These are phyloP conservation scores for Aspergillus amoenus DNA, from an alignment of 2,329 filamentous ascomycete genomes.

Conservation along the genomic window DNA sequence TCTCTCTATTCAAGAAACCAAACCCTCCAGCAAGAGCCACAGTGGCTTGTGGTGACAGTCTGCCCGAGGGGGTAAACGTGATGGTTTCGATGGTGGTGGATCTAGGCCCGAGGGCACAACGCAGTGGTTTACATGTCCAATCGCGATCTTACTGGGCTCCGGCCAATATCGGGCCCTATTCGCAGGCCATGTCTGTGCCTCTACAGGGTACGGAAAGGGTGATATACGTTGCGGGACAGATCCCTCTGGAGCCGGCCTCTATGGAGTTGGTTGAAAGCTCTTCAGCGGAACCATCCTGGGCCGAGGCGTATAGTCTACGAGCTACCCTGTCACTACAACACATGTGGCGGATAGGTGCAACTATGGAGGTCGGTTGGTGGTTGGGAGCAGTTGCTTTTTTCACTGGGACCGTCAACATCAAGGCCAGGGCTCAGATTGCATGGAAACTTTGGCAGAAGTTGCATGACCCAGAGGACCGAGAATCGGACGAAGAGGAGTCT, in stretches of 20 bases:
- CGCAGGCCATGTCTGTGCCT: constrained; percentile 67
- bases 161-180: constrained; percentile 96
- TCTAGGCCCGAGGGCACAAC: constrained; percentile 28
- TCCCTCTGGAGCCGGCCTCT: constrained; percentile 76
- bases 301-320: constrained; percentile 55
- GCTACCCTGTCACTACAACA: constrained; percentile 79
- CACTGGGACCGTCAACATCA: constrained; percentile 41
- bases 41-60: constrained; percentile 68
- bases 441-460: constrained; percentile 48
- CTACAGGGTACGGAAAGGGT: constrained; percentile 33
- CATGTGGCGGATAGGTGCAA: constrained; percentile 76
- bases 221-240: constrained; percentile 82
- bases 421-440: constrained; percentile 37
- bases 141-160: constrained; percentile 95
- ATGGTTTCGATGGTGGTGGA: constrained; percentile 58
- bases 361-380: constrained; percentile 73
- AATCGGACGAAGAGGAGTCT: constrained; percentile 40
- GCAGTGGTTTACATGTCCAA: constrained; percentile 77
- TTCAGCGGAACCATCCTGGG: constrained; percentile 21
- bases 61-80: constrained; percentile 62
- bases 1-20: constrained; percentile 68
- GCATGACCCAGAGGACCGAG: constrained; percentile 22
- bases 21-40: constrained; percentile 86
- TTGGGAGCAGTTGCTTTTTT: constrained; percentile 74
- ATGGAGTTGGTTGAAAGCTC: constrained; percentile 58